Evolutionary conservation across 805 yeast genomes (phyloP).

Genomic region (Lipomyces yamanashiensis): DNA sequence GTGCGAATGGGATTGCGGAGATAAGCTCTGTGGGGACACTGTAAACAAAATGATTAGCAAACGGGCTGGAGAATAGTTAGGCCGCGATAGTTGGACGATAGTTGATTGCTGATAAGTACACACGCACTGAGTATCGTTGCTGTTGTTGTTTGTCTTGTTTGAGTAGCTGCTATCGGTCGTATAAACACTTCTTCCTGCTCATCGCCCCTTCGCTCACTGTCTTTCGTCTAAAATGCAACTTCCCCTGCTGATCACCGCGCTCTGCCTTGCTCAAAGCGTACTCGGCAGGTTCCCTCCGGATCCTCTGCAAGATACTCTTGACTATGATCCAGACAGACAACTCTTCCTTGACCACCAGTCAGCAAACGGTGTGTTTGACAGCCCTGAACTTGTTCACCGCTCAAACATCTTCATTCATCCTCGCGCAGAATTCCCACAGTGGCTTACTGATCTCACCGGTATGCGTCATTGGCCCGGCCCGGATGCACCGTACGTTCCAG

Average conservation of each 20-base stretch:
- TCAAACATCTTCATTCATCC: constrained; percentile 4
- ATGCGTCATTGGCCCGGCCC: constrained; percentile 26
- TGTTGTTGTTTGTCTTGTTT: neutral
- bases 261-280: neutral
- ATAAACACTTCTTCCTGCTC: neutral
- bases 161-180: neutral
- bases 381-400: neutral
- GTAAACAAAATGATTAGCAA: neutral
- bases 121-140: neutral
- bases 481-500: constrained; percentile 28
- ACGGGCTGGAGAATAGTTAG: neutral
- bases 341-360: no score
- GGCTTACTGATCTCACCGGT: constrained; percentile 28
- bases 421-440: constrained; percentile 26
- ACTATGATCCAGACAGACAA: neutral
- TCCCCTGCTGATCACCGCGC: neutral
- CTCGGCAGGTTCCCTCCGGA: neutral
- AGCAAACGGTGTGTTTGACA: neutral
- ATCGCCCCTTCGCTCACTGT: no score
- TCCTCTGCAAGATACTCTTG: neutral
- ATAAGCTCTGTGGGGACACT: neutral
- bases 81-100: neutral
- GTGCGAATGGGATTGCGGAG: neutral
- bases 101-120: neutral
- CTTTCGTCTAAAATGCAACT: neutral